These are phyloP conservation scores for Geotrichum macrosporum DNA, from an alignment of 1,139 yeast species.

Conservation along the genomic window DNA sequence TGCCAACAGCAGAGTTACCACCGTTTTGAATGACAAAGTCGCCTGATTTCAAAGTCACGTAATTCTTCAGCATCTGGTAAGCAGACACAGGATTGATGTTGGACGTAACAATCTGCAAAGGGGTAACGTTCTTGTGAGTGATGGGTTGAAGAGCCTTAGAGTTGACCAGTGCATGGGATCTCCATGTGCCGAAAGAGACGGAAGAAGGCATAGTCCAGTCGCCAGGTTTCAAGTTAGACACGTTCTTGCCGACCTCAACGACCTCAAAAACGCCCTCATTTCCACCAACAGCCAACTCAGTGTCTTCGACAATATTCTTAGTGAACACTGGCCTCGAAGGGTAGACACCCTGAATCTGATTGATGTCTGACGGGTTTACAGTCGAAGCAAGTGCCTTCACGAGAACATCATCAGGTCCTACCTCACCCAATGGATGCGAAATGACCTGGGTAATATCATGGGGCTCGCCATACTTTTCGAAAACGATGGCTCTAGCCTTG, in stretches of 20 bases:
- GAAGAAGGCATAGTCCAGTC: conserved; percentile 91
- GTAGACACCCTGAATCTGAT: conserved; percentile 89
- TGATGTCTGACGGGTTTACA: conserved; percentile 86
- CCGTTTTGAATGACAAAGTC: conserved; percentile 98
- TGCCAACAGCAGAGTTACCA: conserved; percentile 95
- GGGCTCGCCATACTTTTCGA: conserved; percentile 17
- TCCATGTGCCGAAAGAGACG: conserved; percentile 91
- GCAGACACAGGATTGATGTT: conserved; percentile 89
- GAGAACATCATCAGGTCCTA: conserved; percentile 44
- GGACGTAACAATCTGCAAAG: conserved; percentile 18
- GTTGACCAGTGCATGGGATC: conserved; percentile 58
- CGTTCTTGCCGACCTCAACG: conserved; percentile 57
- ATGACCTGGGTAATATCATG: conserved; percentile 13
- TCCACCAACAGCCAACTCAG: conserved; percentile 77
- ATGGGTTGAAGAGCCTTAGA: not conserved
- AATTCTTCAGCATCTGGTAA: conserved; percentile 76
- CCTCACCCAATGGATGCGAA: conserved; percentile 33
- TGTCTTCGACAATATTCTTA: conserved; percentile 48
- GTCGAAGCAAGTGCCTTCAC: conserved; percentile 78
- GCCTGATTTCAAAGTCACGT: conserved; percentile 56
- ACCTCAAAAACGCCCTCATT: conserved; percentile 93
- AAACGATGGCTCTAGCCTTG: conserved; percentile 21
- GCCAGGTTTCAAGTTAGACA: conserved; percentile 51
- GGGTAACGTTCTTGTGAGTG: conserved; percentile 8
- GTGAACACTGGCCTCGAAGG: conserved; percentile 71